Conservation (phyloP, 2,329 filamentous ascomycete species). For the Ascosphaera pollenicola region DNA sequence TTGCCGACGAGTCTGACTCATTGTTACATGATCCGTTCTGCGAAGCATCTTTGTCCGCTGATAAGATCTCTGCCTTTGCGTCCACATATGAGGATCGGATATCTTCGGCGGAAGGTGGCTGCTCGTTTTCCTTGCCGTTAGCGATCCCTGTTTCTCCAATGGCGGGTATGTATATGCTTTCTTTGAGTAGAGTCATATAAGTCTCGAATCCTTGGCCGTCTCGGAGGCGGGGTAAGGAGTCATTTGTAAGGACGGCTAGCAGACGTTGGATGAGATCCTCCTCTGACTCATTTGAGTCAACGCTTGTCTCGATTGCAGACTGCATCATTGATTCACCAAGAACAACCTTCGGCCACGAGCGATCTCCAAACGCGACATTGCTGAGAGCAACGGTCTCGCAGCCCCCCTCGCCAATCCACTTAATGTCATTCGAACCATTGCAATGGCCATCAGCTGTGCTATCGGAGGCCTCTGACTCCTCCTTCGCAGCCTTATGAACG, state of each 20-base stretch:
- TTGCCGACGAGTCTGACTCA: conserved; percentile 7
- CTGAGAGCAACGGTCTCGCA: conserved; percentile 36
- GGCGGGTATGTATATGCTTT: conserved; percentile 38
- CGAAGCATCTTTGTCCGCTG: conserved; percentile 8
- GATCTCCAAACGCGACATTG: conserved; percentile 37
- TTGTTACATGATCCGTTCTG: conserved; percentile 2
- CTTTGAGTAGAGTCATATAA: conserved; percentile 32
- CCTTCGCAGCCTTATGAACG: neutral
- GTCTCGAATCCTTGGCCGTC: conserved; percentile 29
- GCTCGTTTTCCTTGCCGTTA: conserved; percentile 5
- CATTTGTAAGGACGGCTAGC: conserved; percentile 28
- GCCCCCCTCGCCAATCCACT: conserved; percentile 26
- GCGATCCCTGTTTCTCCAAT: conserved; percentile 20
- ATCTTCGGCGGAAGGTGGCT: conserved; percentile 9
- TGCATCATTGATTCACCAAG: conserved; percentile 32
- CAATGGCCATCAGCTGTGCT: too few species aligned
- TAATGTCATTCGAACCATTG: conserved; percentile 1
- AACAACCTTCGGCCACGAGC: conserved; percentile 38
- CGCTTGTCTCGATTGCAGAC: conserved; percentile 25
- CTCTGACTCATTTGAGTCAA: conserved; percentile 20
- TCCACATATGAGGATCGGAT: conserved; percentile 15
- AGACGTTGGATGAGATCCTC: conserved; percentile 29
- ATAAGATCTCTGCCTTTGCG: conserved; percentile 7
- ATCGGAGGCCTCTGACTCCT: neutral
- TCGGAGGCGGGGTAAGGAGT: conserved; percentile 31